A percentile compares a stretch with the other conserved stretches of the same genome.
Conservation (phyloP, 768 basidiomycete species). For the Mycena maculata region DNA sequence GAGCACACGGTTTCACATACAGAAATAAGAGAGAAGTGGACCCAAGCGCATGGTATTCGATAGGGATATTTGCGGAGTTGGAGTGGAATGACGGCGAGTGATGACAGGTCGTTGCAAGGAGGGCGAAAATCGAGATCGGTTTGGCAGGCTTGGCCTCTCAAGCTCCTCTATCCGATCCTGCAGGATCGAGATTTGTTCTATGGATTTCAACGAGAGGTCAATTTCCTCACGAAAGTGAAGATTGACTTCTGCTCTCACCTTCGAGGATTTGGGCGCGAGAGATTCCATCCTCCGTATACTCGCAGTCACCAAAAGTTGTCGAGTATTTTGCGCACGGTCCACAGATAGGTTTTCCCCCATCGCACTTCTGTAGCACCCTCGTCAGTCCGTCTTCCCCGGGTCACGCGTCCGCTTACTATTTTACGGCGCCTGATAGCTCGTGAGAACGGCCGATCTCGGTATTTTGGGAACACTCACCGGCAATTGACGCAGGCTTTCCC, state of each 20-base stretch:
- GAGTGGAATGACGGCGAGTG: neutral
- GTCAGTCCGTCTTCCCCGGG: neutral
- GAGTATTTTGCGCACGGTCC: constrained; percentile 25
- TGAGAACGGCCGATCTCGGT: neutral
- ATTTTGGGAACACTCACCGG: constrained; percentile 13
- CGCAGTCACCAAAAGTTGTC: constrained; percentile 27
- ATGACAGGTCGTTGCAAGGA: neutral
- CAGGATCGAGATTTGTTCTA: constrained; percentile 31
- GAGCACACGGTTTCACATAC: neutral
- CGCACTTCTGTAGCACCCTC: constrained; percentile 23
- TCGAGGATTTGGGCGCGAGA: constrained; percentile 28
- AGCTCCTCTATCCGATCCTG: constrained; percentile 32
- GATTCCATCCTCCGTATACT: constrained; percentile 29
- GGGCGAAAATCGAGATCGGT: neutral
- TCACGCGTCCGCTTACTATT: constrained; percentile 15
- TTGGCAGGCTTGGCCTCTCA: constrained; percentile 1
- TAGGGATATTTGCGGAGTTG: neutral
- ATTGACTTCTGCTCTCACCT: constrained; percentile 1
- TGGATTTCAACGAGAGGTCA: neutral
- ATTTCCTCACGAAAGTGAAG: neutral
- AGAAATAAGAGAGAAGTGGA: constrained; percentile 25
- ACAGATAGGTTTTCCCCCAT: constrained; percentile 24
- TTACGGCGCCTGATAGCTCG: constrained; percentile 23
- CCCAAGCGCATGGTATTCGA: constrained; percentile 19
- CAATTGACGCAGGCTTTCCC: constrained; percentile 30